Conservation (phyloP, 1,139 yeast species). For the Saccharomyces pastorianus region DNA sequence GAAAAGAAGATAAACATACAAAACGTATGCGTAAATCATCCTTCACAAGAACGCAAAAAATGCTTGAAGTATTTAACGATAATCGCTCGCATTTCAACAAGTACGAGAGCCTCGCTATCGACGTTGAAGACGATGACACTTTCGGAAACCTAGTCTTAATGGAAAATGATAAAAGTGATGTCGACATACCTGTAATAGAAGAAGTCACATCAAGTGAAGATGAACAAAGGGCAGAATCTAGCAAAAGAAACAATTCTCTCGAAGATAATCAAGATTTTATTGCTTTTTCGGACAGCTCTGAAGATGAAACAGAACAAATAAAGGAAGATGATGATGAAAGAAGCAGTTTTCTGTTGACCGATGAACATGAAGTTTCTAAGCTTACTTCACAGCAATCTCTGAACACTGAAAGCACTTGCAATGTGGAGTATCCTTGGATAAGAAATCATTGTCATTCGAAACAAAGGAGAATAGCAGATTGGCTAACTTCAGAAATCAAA, state of each 20-base stretch:
- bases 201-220: conserved; percentile 6
- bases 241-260: conserved; percentile 31
- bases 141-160: conserved; percentile 3
- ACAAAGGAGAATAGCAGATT: conserved; percentile 71
- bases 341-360: neutral
- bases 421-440: conserved; percentile 68
- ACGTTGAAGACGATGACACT: conserved; percentile 7
- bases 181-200: conserved; percentile 10
- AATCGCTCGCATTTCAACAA: conserved; percentile 23
- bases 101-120: conserved; percentile 21
- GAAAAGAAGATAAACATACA: neutral
- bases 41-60: conserved; percentile 23
- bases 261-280: conserved; percentile 37
- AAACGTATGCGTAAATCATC: conserved; percentile 28
- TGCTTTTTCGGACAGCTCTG: conserved; percentile 30
- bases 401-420: conserved; percentile 12
- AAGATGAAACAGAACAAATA: conserved; percentile 21
- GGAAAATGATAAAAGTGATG: conserved; percentile 10
- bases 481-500: conserved; percentile 80
- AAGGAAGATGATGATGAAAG: conserved; percentile 15
- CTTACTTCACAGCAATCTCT: neutral
- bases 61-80: conserved; percentile 25
- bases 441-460: conserved; percentile 65
- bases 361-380: neutral
- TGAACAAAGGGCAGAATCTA: neutral